phyloP scores from a whole-genome alignment of 495 filamentous ascomycete genomes.

The Amniculicola lignicola region DNA sequence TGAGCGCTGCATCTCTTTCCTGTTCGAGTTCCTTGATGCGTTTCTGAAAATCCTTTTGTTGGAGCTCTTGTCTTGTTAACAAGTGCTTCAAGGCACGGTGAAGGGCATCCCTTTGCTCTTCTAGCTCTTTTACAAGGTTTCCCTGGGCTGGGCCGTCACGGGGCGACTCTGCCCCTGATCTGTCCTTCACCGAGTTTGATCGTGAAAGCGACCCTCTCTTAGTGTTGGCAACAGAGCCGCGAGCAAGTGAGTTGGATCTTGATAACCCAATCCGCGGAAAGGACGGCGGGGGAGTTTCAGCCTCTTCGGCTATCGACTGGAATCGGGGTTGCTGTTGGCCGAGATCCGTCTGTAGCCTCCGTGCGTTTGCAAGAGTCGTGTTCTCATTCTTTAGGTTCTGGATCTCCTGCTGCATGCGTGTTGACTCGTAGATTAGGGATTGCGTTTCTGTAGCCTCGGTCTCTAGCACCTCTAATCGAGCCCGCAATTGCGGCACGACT shows the following conservation, averaged over 20 bases:
- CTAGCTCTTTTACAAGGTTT: constrained; percentile 86
- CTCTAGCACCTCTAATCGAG: constrained; percentile 75
- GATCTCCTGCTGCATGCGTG: constrained; percentile 77
- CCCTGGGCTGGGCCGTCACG: constrained; percentile 66
- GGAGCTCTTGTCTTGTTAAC: constrained; percentile 81
- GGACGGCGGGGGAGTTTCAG: constrained; percentile 31
- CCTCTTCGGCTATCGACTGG: constrained; percentile 64
- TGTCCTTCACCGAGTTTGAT: constrained; percentile 63
- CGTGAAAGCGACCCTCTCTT: constrained; percentile 44
- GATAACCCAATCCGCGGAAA: constrained; percentile 50
- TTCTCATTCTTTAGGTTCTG: constrained; percentile 68
- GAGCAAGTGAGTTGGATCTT: constrained; percentile 61
- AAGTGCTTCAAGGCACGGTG: constrained; percentile 80
- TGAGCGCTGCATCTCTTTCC: constrained; percentile 71
- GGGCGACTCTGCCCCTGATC: constrained; percentile 25
- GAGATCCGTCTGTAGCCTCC: constrained; percentile 53
- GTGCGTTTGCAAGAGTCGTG: constrained; percentile 53
- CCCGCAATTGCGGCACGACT: constrained; percentile 68
- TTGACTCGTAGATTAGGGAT: constrained; percentile 67
- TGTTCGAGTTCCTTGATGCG: constrained; percentile 69
- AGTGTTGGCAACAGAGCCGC: constrained; percentile 34
- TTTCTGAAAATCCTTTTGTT: constrained; percentile 76
- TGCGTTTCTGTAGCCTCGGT: constrained; percentile 63
- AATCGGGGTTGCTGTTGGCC: constrained; percentile 51
- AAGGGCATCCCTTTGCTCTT: constrained; percentile 87